Evolutionary conservation across 345 rosid genomes (phyloP), one percentile per base, ranked within the genome.

Genomic region (Eucalyptus pumila): DNA sequence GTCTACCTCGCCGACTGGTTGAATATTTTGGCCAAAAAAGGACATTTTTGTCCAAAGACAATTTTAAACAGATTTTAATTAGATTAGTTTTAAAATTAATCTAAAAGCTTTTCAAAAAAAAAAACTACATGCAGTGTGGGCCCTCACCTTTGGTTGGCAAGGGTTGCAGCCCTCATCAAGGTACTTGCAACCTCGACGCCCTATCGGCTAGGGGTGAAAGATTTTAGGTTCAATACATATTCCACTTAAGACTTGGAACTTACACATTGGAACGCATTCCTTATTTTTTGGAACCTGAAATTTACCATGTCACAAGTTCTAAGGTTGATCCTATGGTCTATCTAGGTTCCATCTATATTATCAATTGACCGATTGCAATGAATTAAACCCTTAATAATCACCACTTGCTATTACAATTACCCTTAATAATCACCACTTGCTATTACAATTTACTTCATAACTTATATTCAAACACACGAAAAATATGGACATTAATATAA

Each of bases 391-490:
- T 56, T 56, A 24, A 56, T 56, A 4, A 56, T 10, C 30, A 9
- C 0, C 6, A 56, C 30, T 56, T 56, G 6, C 3, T 56, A 3
- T 0, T 56, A 56, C 30, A 24, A 24, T 56, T 10, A 24, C 30
- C 1, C 24, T 56, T 56, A 24, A 56, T 56, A 4, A 56, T 10
- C 30, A 9, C 0, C 6, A 56, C 30, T 56, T 56, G 6, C 3
- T 56, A 3, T 0, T 56, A 56, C 30, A 24, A 24, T 56, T 10
- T 11, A 24, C 27, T 56, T 24, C 0, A 9, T 10, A 56, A 23
- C 62, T 56, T 56, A 56, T 56, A 56, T 56, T 56, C 11, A 56
- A 10, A 56, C 12, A 56, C 30, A 56, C 1, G 0, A 56, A 56
- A 9, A 23, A 56, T 56, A 56, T 56, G 27, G 0, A 23, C 27